Percentiles rank a stretch among this genome's conserved stretches.
Evolutionary conservation across 768 basidiomycete genomes (phyloP).

Genomic region (Hydnomerulius pinastri): DNA sequence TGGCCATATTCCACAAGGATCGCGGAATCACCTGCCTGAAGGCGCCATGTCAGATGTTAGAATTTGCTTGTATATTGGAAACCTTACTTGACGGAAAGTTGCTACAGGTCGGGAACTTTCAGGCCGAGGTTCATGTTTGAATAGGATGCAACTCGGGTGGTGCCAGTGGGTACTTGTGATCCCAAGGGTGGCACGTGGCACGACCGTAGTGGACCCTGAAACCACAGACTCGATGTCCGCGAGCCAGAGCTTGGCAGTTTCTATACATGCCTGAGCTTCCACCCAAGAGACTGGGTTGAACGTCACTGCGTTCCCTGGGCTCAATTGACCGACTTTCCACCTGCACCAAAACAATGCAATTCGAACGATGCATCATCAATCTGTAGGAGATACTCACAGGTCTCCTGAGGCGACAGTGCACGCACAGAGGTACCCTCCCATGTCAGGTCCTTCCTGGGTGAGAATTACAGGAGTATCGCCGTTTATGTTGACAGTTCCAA

Average conservation of each 20-base stretch:
- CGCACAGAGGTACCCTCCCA: conserved; percentile 62
- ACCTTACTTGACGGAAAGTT: conserved; percentile 54
- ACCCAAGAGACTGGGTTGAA: conserved; percentile 54
- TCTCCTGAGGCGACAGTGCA: conserved; percentile 55
- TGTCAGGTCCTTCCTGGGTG: conserved; percentile 60
- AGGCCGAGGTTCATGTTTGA: neutral
- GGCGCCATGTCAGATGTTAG: neutral
- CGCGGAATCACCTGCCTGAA: conserved; percentile 61
- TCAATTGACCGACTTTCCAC: conserved; percentile 71
- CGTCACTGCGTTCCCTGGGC: conserved; percentile 53
- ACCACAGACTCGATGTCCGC: conserved; percentile 17
- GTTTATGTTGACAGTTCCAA: conserved; percentile 60
- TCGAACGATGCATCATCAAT: neutral
- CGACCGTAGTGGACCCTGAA: neutral
- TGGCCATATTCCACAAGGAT: conserved; percentile 65
- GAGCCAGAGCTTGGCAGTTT: conserved; percentile 34
- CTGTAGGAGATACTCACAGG: conserved; percentile 36
- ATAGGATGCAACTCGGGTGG: conserved; percentile 16
- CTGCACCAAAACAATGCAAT: conserved; percentile 35
- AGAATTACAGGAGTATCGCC: conserved; percentile 73
- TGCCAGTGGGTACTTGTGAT: neutral
- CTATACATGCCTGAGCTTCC: conserved; percentile 34
- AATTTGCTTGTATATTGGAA: neutral
- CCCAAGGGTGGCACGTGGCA: neutral
- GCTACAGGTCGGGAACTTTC: conserved; percentile 33